Percentiles rank a stretch among this genome's conserved stretches.
phyloP scores from a whole-genome alignment of 805 yeast genomes.

The Starmerella powellii region DNA sequence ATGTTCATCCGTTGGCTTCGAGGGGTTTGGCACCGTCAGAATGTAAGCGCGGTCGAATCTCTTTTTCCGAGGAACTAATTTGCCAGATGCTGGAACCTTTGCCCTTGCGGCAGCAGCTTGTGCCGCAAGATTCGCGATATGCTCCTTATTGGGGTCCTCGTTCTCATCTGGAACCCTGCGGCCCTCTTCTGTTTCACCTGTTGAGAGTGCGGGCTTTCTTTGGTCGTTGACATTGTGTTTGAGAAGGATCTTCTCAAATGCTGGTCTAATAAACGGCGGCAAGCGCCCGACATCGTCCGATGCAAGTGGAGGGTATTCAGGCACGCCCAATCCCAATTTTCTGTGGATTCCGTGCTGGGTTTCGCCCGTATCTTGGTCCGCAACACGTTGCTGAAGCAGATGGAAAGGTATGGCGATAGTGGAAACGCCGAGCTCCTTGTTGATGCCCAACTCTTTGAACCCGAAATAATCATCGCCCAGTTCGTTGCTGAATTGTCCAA shows the following conservation, averaged over 20 bases:
- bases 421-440: conserved; percentile 76
- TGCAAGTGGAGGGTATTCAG: conserved; percentile 75
- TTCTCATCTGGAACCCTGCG: neutral
- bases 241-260: conserved; percentile 2
- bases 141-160: neutral
- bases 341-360: neutral
- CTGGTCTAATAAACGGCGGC: conserved; percentile 9
- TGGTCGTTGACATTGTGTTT: neutral
- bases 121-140: conserved; percentile 2
- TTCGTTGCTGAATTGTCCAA: conserved; percentile 89
- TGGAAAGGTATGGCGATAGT: conserved; percentile 84
- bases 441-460: conserved; percentile 83
- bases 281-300: conserved; percentile 1
- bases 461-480: conserved; percentile 98
- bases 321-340: conserved; percentile 8
- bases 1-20: neutral
- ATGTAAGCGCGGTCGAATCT: conserved; percentile 22
- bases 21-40: conserved; percentile 7
- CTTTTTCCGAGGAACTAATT: conserved; percentile 43
- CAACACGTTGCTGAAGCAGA: conserved; percentile 45
- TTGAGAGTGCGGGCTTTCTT: neutral
- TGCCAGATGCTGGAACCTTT: conserved; percentile 18
- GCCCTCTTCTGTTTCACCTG: neutral
- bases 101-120: conserved; percentile 10
- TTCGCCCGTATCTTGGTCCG: conserved; percentile 13